These are phyloP conservation scores for Botrytis medusae DNA, from an alignment of 2,329 filamentous ascomycete species.

Conservation along the genomic window DNA sequence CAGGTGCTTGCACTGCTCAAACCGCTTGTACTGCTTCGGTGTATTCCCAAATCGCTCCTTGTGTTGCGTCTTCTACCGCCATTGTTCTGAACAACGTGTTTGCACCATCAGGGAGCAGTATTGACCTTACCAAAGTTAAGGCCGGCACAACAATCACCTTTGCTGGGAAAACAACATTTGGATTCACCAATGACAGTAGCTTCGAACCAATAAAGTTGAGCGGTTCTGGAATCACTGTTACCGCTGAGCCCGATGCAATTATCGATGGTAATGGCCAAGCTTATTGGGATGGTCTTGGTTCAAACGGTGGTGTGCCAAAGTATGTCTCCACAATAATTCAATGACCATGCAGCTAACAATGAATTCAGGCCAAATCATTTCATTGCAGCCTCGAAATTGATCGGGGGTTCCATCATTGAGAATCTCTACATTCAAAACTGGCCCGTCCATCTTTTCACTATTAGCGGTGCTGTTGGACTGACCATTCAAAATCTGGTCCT, in stretches of 20 bases:
- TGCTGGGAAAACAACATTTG: conserved; percentile 54
- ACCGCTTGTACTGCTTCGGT: conserved; percentile 35
- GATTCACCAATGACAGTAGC: conserved; percentile 31
- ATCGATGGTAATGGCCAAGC: conserved; percentile 52
- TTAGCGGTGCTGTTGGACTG: conserved; percentile 46
- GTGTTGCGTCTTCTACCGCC: conserved; percentile 52
- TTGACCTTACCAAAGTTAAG: conserved; percentile 55
- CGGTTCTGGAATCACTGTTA: conserved; percentile 56
- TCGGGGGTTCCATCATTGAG: conserved; percentile 51
- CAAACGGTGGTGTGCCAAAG: conserved; percentile 51
- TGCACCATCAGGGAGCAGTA: conserved; percentile 57
- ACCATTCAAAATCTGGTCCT: conserved; percentile 52
- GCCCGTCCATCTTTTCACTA: conserved; percentile 53
- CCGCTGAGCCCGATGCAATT: conserved; percentile 51
- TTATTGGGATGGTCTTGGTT: conserved; percentile 63
- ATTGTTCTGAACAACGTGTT: conserved; percentile 55
- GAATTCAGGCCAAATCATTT: conserved; percentile 60
- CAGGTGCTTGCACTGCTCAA: conserved; percentile 2
- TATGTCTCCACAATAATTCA: conserved; percentile 19
- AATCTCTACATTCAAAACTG: conserved; percentile 54
- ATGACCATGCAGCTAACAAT: background rate
- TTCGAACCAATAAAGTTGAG: conserved; percentile 46
- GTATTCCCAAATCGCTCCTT: conserved; percentile 48
- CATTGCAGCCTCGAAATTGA: conserved; percentile 50
- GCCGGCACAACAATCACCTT: conserved; percentile 58